Conservation (phyloP, 176 grass and related monocot species). For the Cocos nucifera region DNA sequence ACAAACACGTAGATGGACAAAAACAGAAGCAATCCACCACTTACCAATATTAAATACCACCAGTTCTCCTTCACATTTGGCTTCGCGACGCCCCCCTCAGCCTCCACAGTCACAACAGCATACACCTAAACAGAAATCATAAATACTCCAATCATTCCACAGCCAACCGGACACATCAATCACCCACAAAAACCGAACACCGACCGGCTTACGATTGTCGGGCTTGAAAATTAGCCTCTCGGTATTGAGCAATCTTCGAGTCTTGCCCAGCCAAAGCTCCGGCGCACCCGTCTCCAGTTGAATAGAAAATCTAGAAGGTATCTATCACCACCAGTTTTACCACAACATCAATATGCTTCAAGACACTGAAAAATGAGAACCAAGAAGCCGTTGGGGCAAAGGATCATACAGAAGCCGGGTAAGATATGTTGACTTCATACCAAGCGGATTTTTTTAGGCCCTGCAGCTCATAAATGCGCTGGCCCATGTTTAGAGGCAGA, state of each 20-base stretch:
- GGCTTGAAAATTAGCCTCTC: slow-evolving; percentile 87
- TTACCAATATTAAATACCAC: slow-evolving; percentile 79
- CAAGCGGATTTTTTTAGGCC: slow-evolving; percentile 37
- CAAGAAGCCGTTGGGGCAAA: slow-evolving; percentile 11
- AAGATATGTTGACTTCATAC: slow-evolving; percentile 99
- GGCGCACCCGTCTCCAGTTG: slow-evolving; percentile 18
- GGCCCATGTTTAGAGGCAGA: slow-evolving; percentile 36
- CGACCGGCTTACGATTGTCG: slow-evolving; percentile 32
- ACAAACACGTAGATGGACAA: too few relatives aligned
- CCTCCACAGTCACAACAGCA: slow-evolving; percentile 59
- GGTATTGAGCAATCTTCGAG: slow-evolving; percentile 83
- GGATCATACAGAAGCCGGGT: slow-evolving; percentile 71
- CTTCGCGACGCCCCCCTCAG: slow-evolving; percentile 58
- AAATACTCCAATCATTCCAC: neutral
- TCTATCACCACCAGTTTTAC: slow-evolving; percentile 1
- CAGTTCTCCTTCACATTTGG: slow-evolving; percentile 49
- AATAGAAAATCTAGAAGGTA: slow-evolving; percentile 71
- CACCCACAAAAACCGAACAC: neutral
- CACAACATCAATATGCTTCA: neutral
- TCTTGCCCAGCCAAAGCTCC: slow-evolving; percentile 32
- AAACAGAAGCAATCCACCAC: neutral
- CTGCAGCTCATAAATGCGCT: slow-evolving; percentile 46
- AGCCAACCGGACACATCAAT: too few relatives aligned
- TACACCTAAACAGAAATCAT: slow-evolving; percentile 37
- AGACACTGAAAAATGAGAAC: too few relatives aligned